Evolutionary conservation across 305 asterid species (phyloP).

Genomic region (Fraxinus xanthoxyloides): DNA sequence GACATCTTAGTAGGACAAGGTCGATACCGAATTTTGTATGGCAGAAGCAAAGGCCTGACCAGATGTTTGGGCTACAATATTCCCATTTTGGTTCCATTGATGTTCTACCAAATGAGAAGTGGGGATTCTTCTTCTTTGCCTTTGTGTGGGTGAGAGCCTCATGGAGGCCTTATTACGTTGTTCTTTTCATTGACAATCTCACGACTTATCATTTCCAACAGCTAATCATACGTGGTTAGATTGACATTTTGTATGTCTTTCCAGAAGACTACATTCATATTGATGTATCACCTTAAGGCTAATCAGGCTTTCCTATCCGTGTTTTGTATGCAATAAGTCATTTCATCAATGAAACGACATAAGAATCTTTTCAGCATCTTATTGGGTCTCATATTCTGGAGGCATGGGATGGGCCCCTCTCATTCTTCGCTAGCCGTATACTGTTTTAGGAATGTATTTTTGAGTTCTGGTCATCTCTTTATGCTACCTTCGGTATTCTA

Average conservation of each 20-base stretch:
- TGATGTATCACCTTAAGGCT: background rate
- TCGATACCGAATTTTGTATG: too few relatives aligned
- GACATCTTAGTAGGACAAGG: background rate
- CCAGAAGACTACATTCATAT: background rate
- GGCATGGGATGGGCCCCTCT: background rate
- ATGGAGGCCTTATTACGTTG: background rate
- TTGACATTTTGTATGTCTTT: background rate
- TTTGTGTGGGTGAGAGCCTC: background rate
- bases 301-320: too few relatives aligned
- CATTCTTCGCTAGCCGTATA: too few relatives aligned
- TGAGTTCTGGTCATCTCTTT: background rate
- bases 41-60: background rate
- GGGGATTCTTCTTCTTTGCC: background rate
- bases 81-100: background rate
- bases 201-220: background rate
- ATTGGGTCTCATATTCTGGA: background rate
- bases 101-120: background rate
- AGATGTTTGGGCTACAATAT: background rate
- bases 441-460: background rate
- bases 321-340: background rate
- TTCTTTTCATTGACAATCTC: background rate
- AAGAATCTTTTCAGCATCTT: background rate
- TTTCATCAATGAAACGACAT: too few relatives aligned
- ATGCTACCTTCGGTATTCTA: background rate
- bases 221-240: background rate